Evolutionary conservation across 345 rosid species (phyloP), one percentile per base, ranked within the genome.

Genomic region (Brassica napus): DNA sequence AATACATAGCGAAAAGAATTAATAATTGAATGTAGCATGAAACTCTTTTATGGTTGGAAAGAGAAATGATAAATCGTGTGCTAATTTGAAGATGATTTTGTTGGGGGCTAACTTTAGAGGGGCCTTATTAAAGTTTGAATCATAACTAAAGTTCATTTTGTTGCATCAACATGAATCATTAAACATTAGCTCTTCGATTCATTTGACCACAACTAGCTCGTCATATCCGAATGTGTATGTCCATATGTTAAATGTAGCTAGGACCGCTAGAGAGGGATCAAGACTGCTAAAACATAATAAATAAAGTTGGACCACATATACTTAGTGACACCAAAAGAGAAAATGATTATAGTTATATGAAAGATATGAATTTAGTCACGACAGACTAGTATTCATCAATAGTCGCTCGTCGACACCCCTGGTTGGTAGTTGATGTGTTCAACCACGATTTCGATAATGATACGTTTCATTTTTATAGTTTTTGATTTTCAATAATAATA

Each of bases 81-180:
- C 83, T 75, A 67, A 75, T 78, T 81, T 52, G 75, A 72, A 70
- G 83, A 80, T 80, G 83, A 80, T 80, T 80, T 80, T 75, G 83
- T 80, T 80, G 83, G 83, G 80, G 77, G 69, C 31, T 81, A 74
- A 60, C 82, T 79, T 78, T 81, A 58, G 84, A 72, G 61, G 68
- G 77, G 76, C 81, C 79, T 68, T 76, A 79, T 64, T 72, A 76
- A 55, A 73, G 77, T 80, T 64, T 42, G 61, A 81, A 81, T 78
- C 81, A 81, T 84, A 71, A 59, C 58, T 68, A 8, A 77, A 71
- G 71, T 42, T 18, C 63, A 73, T 75, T 31, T 60, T 49, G 80
- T 74, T 74, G 72, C 79, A 72, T 80, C 65, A 74, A 74, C 68
- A 60, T 52, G 60, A 80, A 75, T 80, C 55, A 70, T 64, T 55